Conservation (phyloP, 176 grass and related monocot species). For the Olyra latifolia region DNA sequence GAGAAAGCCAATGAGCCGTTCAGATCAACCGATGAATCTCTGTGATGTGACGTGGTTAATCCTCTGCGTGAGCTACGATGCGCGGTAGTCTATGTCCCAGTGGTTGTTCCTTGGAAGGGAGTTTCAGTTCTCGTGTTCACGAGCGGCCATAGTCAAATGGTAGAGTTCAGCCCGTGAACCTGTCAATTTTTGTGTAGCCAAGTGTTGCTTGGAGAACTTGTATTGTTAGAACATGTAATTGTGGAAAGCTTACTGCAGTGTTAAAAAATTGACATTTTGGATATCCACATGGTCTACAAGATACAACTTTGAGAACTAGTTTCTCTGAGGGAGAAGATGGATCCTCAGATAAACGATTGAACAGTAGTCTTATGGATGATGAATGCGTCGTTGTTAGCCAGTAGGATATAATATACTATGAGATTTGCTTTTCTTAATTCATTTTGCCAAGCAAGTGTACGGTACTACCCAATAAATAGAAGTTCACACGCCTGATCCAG, state of each 20-base stretch:
- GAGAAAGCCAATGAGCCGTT: not conserved
- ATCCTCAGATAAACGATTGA: not conserved
- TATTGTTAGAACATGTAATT: too few relatives aligned
- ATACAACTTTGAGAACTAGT: too few relatives aligned
- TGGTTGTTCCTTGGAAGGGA: conserved; percentile 31
- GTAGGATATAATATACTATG: not conserved
- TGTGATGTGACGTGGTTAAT: conserved; percentile 15
- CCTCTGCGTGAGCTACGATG: not conserved
- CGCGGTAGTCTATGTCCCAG: not conserved
- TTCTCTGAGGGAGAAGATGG: not conserved
- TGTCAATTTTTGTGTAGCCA: not conserved
- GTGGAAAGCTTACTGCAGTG: too few relatives aligned
- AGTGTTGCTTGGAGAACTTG: not conserved
- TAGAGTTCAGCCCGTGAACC: not conserved
- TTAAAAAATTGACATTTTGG: too few relatives aligned
- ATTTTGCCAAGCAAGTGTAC: not conserved
- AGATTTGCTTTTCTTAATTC: not conserved
- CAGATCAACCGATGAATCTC: conserved; percentile 12
- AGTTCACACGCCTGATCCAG: not conserved
- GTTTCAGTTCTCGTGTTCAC: not conserved
- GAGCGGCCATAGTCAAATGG: too few relatives aligned
- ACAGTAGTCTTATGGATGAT: not conserved
- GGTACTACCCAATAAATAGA: not conserved
- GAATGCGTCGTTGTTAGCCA: too few relatives aligned
- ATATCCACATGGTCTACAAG: too few relatives aligned